Evolutionary conservation across 345 rosid genomes (phyloP).

Genomic region (Salix arbutifolia): DNA sequence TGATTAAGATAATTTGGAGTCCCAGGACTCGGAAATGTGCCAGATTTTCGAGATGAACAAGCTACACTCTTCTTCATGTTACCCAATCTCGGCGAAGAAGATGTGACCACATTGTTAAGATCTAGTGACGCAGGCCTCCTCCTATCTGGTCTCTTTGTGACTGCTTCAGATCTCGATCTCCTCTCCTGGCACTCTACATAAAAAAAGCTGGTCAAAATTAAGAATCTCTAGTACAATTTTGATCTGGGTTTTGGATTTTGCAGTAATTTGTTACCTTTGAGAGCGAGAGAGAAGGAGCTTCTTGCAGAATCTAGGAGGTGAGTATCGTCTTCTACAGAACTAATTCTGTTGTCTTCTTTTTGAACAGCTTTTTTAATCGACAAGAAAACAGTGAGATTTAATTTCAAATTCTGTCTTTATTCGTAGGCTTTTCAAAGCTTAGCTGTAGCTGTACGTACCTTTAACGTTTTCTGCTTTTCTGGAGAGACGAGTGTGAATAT

Average conservation of each 20-base stretch:
- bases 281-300: conserved; percentile 79
- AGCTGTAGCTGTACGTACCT: conserved; percentile 38
- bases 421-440: neutral
- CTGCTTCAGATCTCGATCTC: conserved; percentile 70
- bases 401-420: conserved; percentile 15
- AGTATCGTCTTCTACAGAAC: conserved; percentile 39
- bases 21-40: conserved; percentile 83
- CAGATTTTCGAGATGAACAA: conserved; percentile 42
- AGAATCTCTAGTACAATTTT: neutral
- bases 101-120: conserved; percentile 52
- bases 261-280: conserved; percentile 49
- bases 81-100: conserved; percentile 63
- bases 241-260: neutral
- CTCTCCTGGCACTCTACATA: conserved; percentile 69
- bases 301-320: conserved; percentile 66
- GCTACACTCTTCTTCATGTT: conserved; percentile 45
- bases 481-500: conserved; percentile 27
- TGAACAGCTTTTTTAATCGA: conserved; percentile 40
- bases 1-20: conserved; percentile 53
- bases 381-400: conserved; percentile 4
- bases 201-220: neutral
- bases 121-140: conserved; percentile 75
- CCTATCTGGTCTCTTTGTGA: conserved; percentile 52
- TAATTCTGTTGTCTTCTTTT: conserved; percentile 42
- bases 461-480: conserved; percentile 55